Conservation (phyloP, 768 basidiomycete species). For the Termitomyces sp. region DNA sequence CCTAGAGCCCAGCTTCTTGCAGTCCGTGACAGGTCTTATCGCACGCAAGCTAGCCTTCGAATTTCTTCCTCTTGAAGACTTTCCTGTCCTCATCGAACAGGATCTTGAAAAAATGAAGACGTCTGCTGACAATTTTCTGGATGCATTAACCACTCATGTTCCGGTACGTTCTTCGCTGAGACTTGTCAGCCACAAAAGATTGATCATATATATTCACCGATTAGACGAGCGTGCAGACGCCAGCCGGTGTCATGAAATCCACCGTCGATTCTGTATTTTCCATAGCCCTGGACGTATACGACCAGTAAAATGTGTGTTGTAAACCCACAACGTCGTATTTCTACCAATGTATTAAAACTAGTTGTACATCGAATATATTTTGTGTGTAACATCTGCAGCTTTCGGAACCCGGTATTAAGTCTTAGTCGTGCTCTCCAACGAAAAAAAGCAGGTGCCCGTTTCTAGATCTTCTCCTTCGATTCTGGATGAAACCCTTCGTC, state of each 20-base stretch:
- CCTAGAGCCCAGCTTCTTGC: constrained; percentile 23
- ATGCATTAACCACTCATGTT: constrained; percentile 19
- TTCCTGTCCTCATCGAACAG: constrained; percentile 24
- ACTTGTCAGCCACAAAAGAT: not conserved
- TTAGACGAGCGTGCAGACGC: constrained; percentile 17
- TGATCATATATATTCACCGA: not conserved
- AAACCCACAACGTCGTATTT: no score
- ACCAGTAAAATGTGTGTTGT: no score
- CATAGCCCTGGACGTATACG: no score
- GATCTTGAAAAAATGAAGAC: constrained; percentile 18
- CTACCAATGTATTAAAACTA: no score
- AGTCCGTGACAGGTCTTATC: constrained; percentile 20
- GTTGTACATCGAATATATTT: no score
- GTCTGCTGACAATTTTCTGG: constrained; percentile 19
- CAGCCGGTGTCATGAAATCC: constrained; percentile 1
- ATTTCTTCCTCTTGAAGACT: constrained; percentile 25
- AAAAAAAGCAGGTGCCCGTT: no score
- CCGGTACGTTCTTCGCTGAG: constrained; percentile 17
- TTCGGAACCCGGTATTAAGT: no score
- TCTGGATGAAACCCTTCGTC: no score
- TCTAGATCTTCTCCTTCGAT: no score
- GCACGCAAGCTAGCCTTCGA: constrained; percentile 21
- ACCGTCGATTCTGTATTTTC: not conserved
- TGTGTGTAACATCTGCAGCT: no score
- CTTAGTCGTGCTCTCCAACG: no score